Evolutionary conservation across 345 rosid genomes (phyloP).

Genomic region (Syzygium grande): DNA sequence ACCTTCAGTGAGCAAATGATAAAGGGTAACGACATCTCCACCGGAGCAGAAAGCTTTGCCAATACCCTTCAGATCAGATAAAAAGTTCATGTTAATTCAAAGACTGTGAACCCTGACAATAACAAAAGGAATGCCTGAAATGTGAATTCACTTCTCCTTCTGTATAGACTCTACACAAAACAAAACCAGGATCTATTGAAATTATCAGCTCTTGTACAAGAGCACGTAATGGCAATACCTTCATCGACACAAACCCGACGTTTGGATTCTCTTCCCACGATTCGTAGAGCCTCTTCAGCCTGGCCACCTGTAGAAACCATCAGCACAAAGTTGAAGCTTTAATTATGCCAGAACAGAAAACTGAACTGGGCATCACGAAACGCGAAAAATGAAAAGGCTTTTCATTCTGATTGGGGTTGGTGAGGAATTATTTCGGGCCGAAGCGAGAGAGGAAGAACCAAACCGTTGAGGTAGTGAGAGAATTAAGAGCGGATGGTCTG

Average conservation of each 20-base stretch:
- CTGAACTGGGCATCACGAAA: background rate
- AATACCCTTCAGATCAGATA: slow-evolving; percentile 53
- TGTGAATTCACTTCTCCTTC: too few relatives aligned
- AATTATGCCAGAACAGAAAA: background rate
- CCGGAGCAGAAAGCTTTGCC: slow-evolving; percentile 89
- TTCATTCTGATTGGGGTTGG: background rate
- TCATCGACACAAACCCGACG: slow-evolving; percentile 77
- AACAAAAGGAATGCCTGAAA: too few relatives aligned
- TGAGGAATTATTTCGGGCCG: background rate
- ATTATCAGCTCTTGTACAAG: background rate
- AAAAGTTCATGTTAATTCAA: background rate
- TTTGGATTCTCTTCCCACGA: slow-evolving; percentile 95
- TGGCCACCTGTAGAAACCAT: slow-evolving; percentile 36
- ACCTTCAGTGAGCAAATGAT: slow-evolving; percentile 59
- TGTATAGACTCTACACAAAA: too few relatives aligned
- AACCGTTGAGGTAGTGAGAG: slow-evolving; percentile 69
- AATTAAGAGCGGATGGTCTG: slow-evolving; percentile 65
- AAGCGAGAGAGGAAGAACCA: background rate
- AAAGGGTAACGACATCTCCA: slow-evolving; percentile 57
- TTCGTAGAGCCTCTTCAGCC: slow-evolving; percentile 71
- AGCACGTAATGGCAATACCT: slow-evolving; percentile 25
- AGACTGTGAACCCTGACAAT: background rate
- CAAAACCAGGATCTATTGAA: background rate
- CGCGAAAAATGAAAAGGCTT: background rate
- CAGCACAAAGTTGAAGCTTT: background rate